Evolutionary conservation across 352 stramenopile species (phyloP).

Genomic region (Phytophthora ramorum): DNA sequence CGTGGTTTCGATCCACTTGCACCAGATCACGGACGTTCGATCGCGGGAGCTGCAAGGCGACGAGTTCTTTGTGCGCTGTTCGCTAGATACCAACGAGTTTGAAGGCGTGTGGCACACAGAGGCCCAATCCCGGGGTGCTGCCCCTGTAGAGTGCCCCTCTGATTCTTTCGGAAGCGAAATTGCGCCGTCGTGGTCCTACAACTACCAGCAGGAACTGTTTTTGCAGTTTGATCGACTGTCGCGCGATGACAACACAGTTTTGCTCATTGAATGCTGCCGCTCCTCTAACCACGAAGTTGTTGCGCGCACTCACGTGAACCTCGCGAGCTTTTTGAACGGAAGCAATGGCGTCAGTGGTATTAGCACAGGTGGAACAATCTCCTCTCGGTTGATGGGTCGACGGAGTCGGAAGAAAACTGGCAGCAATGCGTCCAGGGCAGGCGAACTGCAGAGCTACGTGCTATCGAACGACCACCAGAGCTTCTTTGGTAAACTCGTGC

Average conservation of each 20-base stretch:
- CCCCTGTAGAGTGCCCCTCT: slow-evolving; percentile 42
- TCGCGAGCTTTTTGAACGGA: slow-evolving; percentile 81
- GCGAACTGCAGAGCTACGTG: slow-evolving; percentile 72
- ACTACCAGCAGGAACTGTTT: slow-evolving; percentile 84
- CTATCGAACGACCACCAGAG: slow-evolving; percentile 85
- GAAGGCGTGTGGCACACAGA: slow-evolving; percentile 87
- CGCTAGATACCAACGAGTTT: slow-evolving; percentile 86
- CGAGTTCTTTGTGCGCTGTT: slow-evolving; percentile 86
- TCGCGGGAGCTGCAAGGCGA: slow-evolving; percentile 64
- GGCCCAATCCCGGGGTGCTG: slow-evolving; percentile 65
- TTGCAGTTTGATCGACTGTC: slow-evolving; percentile 86
- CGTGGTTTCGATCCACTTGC: slow-evolving; percentile 74
- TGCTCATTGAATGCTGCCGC: slow-evolving; percentile 85
- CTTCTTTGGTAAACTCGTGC: slow-evolving; percentile 83
- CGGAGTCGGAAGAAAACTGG: slow-evolving; percentile 30
- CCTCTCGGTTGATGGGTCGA: slow-evolving; percentile 35
- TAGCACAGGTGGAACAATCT: slow-evolving; percentile 26
- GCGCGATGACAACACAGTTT: slow-evolving; percentile 84
- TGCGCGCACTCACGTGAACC: slow-evolving; percentile 82
- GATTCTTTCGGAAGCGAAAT: slow-evolving; percentile 26
- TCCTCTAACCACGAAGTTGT: slow-evolving; percentile 79
- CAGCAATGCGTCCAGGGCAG: slow-evolving; percentile 26
- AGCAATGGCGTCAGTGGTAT: slow-evolving; percentile 19
- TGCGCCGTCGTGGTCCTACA: slow-evolving; percentile 55
- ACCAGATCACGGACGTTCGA: slow-evolving; percentile 72